phyloP scores from a whole-genome alignment of 306 rosid genomes.

The Rubus idaeus region DNA sequence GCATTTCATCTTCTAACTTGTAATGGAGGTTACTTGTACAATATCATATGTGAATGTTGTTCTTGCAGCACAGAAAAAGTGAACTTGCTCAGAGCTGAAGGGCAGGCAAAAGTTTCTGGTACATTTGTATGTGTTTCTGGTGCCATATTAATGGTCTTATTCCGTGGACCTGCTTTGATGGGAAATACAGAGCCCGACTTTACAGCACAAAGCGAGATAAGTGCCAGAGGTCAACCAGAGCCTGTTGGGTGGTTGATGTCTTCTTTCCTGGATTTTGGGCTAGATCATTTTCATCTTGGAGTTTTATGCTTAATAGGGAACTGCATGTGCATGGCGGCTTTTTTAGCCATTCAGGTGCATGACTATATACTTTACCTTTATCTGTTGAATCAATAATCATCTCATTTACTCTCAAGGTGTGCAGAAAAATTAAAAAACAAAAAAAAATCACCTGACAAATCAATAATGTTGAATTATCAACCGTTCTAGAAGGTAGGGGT shows the following conservation, averaged over 20 bases:
- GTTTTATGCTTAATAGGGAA: constrained; percentile 85
- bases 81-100: constrained; percentile 67
- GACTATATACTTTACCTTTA: constrained; percentile 9
- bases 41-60: constrained; percentile 32
- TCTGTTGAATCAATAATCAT: neutral
- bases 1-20: constrained; percentile 9
- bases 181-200: constrained; percentile 46
- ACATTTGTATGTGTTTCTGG: constrained; percentile 81
- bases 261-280: constrained; percentile 51
- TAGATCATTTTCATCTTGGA: constrained; percentile 78
- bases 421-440: neutral
- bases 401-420: neutral
- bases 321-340: constrained; percentile 95
- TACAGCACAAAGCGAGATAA: constrained; percentile 47
- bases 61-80: constrained; percentile 93
- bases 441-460: neutral
- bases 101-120: constrained; percentile 84
- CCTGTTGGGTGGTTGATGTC: constrained; percentile 71
- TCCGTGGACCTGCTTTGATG: constrained; percentile 69
- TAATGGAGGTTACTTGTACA: constrained; percentile 22
- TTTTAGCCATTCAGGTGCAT: constrained; percentile 79
- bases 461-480: neutral
- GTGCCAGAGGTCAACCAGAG: constrained; percentile 85
- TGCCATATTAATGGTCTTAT: constrained; percentile 78
- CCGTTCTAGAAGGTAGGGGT: neutral